These are phyloP conservation scores for Neurospora discreta DNA, from an alignment of 495 filamentous ascomycete genomes.

Conservation along the genomic window DNA sequence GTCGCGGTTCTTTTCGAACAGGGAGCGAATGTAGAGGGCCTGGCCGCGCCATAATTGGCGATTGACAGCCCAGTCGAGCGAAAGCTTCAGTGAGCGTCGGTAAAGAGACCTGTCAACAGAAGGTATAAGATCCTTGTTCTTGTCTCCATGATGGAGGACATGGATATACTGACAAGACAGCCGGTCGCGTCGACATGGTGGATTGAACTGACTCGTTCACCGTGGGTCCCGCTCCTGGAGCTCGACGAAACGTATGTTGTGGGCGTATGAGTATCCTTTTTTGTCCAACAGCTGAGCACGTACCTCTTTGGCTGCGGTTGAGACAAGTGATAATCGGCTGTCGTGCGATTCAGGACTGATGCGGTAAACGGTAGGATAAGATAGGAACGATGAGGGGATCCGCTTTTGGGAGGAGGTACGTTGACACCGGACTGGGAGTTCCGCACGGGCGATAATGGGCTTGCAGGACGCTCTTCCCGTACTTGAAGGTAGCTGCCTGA, in stretches of 20 bases:
- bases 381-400: background rate
- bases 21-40: constrained; percentile 85
- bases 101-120: constrained; percentile 64
- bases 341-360: background rate
- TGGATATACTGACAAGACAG: constrained; percentile 31
- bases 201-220: constrained; percentile 1
- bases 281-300: background rate
- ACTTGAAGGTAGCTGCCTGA: background rate
- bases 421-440: background rate
- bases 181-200: constrained; percentile 37
- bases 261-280: background rate
- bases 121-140: constrained; percentile 6
- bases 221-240: background rate
- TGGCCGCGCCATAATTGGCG: constrained; percentile 87
- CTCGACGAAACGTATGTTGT: background rate
- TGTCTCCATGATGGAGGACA: background rate
- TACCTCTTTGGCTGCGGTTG: background rate
- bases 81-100: constrained; percentile 80
- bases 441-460: background rate
- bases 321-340: background rate
- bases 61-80: constrained; percentile 90
- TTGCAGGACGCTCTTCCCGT: background rate
- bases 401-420: background rate
- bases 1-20: constrained; percentile 90
- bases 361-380: background rate